phyloP scores from a whole-genome alignment of 805 yeast species.

The Pichia nanzhaoensis region DNA sequence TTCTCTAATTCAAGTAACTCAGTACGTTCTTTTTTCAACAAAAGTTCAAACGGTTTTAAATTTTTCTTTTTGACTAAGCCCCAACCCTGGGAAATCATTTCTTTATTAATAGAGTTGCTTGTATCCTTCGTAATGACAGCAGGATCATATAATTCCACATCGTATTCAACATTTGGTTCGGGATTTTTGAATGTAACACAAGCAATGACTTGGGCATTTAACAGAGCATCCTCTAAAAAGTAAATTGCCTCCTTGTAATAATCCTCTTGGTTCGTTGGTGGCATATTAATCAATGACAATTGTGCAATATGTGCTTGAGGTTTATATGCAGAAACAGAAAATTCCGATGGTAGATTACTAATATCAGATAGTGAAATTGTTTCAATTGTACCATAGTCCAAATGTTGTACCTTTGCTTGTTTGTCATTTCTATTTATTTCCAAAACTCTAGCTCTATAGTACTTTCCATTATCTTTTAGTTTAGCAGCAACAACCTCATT shows the following conservation, averaged over 20 bases:
- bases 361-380: conserved; percentile 38
- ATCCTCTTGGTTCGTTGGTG: conserved; percentile 50
- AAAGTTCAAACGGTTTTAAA: conserved; percentile 31
- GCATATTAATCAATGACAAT: conserved; percentile 48
- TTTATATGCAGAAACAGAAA: conserved; percentile 33
- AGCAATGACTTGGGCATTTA: conserved; percentile 49
- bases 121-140: conserved; percentile 47
- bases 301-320: conserved; percentile 51
- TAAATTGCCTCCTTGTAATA: conserved; percentile 49
- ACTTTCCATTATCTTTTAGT: conserved; percentile 45
- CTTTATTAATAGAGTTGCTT: conserved; percentile 51
- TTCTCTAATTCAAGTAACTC: conserved; percentile 38
- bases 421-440: conserved; percentile 38
- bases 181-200: conserved; percentile 39
- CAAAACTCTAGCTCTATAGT: conserved; percentile 51
- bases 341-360: conserved; percentile 48
- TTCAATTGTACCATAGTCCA: conserved; percentile 57
- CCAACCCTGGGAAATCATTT: conserved; percentile 52
- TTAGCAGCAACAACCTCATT: conserved; percentile 53
- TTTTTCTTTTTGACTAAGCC: conserved; percentile 44
- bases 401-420: conserved; percentile 45
- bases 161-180: conserved; percentile 38
- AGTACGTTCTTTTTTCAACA: conserved; percentile 32
- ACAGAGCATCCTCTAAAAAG: conserved; percentile 45
- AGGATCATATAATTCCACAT: conserved; percentile 50